phyloP scores from a whole-genome alignment of 345 rosid species.

The Jatropha curcas region DNA sequence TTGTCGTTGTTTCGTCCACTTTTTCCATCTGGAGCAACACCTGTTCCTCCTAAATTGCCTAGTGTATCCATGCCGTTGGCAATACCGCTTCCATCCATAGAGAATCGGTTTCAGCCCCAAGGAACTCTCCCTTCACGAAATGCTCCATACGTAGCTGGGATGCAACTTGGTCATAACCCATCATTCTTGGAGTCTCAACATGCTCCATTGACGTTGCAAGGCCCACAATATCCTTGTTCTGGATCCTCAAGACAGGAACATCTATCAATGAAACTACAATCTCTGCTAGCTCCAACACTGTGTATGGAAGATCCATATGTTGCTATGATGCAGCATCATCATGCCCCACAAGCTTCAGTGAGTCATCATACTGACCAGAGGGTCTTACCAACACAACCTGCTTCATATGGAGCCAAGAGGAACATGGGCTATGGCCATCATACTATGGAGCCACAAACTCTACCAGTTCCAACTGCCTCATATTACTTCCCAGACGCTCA shows the following conservation, averaged over 20 bases:
- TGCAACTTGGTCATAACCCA: slow-evolving; percentile 13
- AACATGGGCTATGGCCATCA: slow-evolving; percentile 24
- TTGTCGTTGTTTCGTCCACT: slow-evolving; percentile 46
- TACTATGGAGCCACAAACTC: slow-evolving; percentile 18
- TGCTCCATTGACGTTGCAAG: neutral
- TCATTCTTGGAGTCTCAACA: slow-evolving; percentile 14
- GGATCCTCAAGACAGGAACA: slow-evolving; percentile 7
- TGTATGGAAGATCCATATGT: slow-evolving; percentile 5
- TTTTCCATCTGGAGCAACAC: slow-evolving; percentile 22
- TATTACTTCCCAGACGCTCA: slow-evolving; percentile 27
- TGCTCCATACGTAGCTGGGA: slow-evolving; percentile 3
- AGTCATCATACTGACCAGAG: slow-evolving; percentile 16
- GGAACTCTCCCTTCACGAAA: slow-evolving; percentile 21
- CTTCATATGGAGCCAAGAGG: slow-evolving; percentile 25
- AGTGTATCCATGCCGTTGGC: slow-evolving; percentile 11
- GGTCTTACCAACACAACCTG: slow-evolving; percentile 21
- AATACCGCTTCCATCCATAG: slow-evolving; percentile 20
- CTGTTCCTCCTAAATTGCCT: slow-evolving; percentile 28
- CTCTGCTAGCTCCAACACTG: slow-evolving; percentile 1
- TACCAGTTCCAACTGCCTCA: slow-evolving; percentile 19
- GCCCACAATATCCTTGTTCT: slow-evolving; percentile 15
- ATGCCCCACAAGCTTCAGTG: slow-evolving; percentile 7
- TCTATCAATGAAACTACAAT: slow-evolving; percentile 1
- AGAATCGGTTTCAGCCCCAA: slow-evolving; percentile 22
- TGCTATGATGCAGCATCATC: neutral